phyloP scores from a whole-genome alignment of 768 basidiomycete species.

The Kondoa malvinella region DNA sequence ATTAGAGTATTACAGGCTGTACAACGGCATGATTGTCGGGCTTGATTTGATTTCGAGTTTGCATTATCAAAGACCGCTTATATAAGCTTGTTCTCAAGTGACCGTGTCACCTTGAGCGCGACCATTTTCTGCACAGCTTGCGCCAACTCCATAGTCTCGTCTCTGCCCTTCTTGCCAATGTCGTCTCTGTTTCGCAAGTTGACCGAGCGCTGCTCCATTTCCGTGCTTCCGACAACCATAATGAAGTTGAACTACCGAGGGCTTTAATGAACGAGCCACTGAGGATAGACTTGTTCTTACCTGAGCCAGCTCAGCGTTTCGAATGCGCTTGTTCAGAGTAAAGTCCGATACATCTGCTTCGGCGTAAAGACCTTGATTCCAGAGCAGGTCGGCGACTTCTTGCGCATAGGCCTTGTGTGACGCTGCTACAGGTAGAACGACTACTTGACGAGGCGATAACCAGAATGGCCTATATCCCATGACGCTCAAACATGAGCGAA shows the following conservation, averaged over 20 bases:
- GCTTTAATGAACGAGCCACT: too few species aligned
- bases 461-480: slow-evolving; percentile 67
- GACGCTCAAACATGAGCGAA: neutral
- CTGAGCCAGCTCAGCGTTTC: slow-evolving; percentile 90
- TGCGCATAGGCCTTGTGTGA: slow-evolving; percentile 74
- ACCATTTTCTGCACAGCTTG: slow-evolving; percentile 53
- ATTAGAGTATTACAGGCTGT: neutral
- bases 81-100: slow-evolving; percentile 42
- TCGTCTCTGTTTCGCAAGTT: slow-evolving; percentile 95
- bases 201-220: slow-evolving; percentile 67
- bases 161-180: slow-evolving; percentile 54
- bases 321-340: slow-evolving; percentile 89
- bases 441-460: slow-evolving; percentile 87
- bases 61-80: neutral
- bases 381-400: slow-evolving; percentile 54
- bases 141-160: slow-evolving; percentile 52
- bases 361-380: slow-evolving; percentile 56
- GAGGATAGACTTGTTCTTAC: slow-evolving; percentile 98
- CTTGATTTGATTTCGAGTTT: neutral
- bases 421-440: slow-evolving; percentile 81
- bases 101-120: slow-evolving; percentile 47
- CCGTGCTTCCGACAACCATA: slow-evolving; percentile 84
- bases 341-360: slow-evolving; percentile 85
- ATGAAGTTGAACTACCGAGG: neutral
- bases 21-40: neutral